These are phyloP conservation scores for Dujonia santamariae DNA, from an alignment of 1,139 yeast species.

Conservation along the genomic window DNA sequence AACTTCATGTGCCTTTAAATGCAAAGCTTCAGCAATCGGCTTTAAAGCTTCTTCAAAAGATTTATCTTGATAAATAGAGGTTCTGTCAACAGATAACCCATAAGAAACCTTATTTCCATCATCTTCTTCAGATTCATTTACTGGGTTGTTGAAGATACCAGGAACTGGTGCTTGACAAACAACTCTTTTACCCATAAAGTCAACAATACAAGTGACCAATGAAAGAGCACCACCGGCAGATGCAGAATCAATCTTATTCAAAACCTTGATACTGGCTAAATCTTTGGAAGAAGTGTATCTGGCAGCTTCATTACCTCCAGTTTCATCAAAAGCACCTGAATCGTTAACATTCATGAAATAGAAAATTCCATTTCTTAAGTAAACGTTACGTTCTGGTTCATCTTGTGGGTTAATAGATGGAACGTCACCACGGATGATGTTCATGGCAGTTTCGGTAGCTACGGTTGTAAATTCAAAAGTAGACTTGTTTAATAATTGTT, in stretches of 20 bases:
- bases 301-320: conserved; percentile 87
- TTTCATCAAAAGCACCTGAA: conserved; percentile 56
- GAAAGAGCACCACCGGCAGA: conserved; percentile 72
- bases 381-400: conserved; percentile 58
- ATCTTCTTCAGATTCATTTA: conserved; percentile 15
- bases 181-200: conserved; percentile 83
- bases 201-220: conserved; percentile 79
- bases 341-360: conserved; percentile 80
- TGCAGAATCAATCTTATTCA: conserved; percentile 63
- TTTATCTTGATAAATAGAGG: conserved; percentile 43
- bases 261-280: conserved; percentile 62
- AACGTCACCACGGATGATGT: conserved; percentile 70
- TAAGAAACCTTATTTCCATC: conserved; percentile 54
- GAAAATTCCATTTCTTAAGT: conserved; percentile 78
- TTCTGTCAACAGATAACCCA: conserved; percentile 68
- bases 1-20: conserved; percentile 67
- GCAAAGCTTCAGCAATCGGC: conserved; percentile 71
- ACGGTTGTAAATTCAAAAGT: conserved; percentile 72
- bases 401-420: conserved; percentile 81
- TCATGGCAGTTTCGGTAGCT: conserved; percentile 79
- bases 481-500: conserved; percentile 69
- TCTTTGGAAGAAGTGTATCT: conserved; percentile 80
- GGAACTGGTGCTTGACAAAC: conserved; percentile 97
- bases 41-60: conserved; percentile 55
- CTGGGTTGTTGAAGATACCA: conserved; percentile 69